A percentile compares a stretch with the other conserved stretches of the same genome.
phyloP scores from a whole-genome alignment of 1,139 yeast species.

The Kodamaea arcana region DNA sequence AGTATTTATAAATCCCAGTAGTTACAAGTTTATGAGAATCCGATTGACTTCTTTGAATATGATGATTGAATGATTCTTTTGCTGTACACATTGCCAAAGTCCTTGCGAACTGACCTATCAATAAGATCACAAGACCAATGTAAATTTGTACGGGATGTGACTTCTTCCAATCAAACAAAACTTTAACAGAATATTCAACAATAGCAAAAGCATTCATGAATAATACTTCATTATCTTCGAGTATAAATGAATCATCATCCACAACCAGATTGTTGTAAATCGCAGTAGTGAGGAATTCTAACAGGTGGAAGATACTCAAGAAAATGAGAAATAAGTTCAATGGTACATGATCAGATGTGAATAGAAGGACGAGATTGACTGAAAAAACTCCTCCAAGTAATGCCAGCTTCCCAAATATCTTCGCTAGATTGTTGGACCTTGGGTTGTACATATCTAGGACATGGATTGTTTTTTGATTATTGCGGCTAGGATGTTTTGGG shows the following conservation, averaged over 20 bases:
- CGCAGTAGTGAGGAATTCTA: conserved; percentile 81
- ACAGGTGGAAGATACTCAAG: conserved; percentile 64
- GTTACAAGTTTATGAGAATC: conserved; percentile 65
- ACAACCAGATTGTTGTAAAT: conserved; percentile 62
- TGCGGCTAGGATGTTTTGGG: too few species aligned
- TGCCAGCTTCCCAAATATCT: conserved; percentile 31
- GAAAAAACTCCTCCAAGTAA: conserved; percentile 26
- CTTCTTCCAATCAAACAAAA: conserved; percentile 5
- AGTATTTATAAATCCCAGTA: conserved; percentile 59
- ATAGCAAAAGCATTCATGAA: conserved; percentile 49
- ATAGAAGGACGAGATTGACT: conserved; percentile 11
- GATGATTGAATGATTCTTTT: conserved; percentile 81
- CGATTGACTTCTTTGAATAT: conserved; percentile 54
- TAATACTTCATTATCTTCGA: conserved; percentile 69
- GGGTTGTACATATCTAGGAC: conserved; percentile 25
- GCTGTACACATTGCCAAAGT: conserved; percentile 86
- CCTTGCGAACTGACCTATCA: conserved; percentile 64
- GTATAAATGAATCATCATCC: conserved; percentile 69
- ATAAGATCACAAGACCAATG: conserved; percentile 45
- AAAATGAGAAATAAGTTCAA: conserved; percentile 44
- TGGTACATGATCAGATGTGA: conserved; percentile 3
- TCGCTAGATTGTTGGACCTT: conserved; percentile 25
- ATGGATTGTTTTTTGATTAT: not conserved
- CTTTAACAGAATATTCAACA: conserved; percentile 18
- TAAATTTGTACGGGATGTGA: conserved; percentile 1